phyloP scores from a whole-genome alignment of 495 filamentous ascomycete genomes.

The Echria macrotheca region DNA sequence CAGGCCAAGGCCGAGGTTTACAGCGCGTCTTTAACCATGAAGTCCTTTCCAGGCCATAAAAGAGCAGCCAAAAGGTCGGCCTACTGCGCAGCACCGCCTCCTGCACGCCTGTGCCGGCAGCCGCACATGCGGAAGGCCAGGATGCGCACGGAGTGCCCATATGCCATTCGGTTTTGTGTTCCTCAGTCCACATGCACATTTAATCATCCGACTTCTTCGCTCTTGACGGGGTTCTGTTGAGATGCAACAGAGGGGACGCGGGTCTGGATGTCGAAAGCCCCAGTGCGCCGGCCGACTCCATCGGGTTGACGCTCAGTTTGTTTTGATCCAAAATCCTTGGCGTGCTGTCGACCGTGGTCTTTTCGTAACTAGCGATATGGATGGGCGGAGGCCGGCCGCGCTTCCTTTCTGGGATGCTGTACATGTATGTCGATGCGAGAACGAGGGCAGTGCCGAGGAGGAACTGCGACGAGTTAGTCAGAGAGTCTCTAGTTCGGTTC shows the following conservation, averaged over 20 bases:
- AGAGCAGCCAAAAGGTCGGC: too few relatives aligned
- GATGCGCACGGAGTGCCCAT: too few relatives aligned
- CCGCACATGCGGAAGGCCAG: too few relatives aligned
- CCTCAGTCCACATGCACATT: too few relatives aligned
- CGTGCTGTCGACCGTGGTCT: conserved; percentile 52
- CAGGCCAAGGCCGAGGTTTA: too few relatives aligned
- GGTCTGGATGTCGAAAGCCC: conserved; percentile 62
- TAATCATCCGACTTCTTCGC: conserved; percentile 38
- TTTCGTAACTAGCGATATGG: conserved; percentile 69
- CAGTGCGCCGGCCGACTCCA: conserved; percentile 45
- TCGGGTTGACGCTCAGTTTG: conserved; percentile 29
- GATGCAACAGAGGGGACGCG: conserved; percentile 53
- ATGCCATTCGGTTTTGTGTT: too few relatives aligned
- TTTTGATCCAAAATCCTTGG: conserved; percentile 28
- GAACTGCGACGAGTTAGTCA: conserved; percentile 53
- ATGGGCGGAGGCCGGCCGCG: conserved; percentile 66
- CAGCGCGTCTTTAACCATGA: too few relatives aligned
- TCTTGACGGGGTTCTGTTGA: conserved; percentile 40
- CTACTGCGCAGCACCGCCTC: too few relatives aligned
- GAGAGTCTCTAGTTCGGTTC: too few relatives aligned
- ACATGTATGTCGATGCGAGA: conserved; percentile 76
- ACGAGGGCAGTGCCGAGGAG: conserved; percentile 72
- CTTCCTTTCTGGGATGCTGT: conserved; percentile 55
- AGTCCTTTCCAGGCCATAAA: too few relatives aligned
- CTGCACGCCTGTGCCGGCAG: too few relatives aligned